These are phyloP conservation scores for Sporothrix sp. DNA, from an alignment of 2,329 filamentous ascomycete species.

Conservation along the genomic window DNA sequence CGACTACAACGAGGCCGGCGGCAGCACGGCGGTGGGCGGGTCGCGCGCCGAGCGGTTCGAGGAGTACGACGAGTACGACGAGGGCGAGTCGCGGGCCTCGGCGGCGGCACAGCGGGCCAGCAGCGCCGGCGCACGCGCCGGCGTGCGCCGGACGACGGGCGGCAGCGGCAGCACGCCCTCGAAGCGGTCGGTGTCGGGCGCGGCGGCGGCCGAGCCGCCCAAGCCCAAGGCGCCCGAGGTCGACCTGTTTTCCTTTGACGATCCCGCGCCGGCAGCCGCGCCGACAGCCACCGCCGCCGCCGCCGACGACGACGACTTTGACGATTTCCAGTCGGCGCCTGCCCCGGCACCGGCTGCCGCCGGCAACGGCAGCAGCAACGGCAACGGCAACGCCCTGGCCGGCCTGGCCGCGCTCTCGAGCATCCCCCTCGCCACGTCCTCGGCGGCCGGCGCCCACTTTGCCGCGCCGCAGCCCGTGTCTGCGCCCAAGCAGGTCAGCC, in stretches of 20 bases:
- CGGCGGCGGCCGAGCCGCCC: conserved; percentile 37
- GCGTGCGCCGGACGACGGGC: conserved; percentile 23
- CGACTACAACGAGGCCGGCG: conserved; percentile 54
- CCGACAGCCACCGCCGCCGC: conserved; percentile 38
- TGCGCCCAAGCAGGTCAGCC: conserved; percentile 67
- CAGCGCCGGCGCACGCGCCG: conserved; percentile 28
- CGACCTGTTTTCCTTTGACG: conserved; percentile 89
- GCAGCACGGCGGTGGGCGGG: conserved; percentile 27
- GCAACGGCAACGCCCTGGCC: conserved; percentile 23
- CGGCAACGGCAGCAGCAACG: too few species aligned
- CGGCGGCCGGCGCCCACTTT: conserved; percentile 55
- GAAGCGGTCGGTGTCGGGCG: conserved; percentile 35
- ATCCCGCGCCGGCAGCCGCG: conserved; percentile 38
- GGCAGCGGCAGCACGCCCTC: conserved; percentile 24
- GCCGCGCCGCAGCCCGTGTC: conserved; percentile 77
- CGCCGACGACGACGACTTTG: conserved; percentile 84
- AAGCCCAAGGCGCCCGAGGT: conserved; percentile 84
- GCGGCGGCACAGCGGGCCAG: conserved; percentile 26
- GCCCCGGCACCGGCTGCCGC: conserved; percentile 35
- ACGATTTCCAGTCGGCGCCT: conserved; percentile 89
- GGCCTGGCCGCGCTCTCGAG: conserved; percentile 33
- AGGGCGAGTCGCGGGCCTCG: conserved; percentile 48
- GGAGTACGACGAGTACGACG: conserved; percentile 94
- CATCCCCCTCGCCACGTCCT: conserved; percentile 40
- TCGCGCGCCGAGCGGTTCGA: conserved; percentile 71